Evolutionary conservation across 2,329 filamentous ascomycete genomes (phyloP), one percentile per base, ranked within the genome.

Genomic region (Cylindrodendrum hubeiense): DNA sequence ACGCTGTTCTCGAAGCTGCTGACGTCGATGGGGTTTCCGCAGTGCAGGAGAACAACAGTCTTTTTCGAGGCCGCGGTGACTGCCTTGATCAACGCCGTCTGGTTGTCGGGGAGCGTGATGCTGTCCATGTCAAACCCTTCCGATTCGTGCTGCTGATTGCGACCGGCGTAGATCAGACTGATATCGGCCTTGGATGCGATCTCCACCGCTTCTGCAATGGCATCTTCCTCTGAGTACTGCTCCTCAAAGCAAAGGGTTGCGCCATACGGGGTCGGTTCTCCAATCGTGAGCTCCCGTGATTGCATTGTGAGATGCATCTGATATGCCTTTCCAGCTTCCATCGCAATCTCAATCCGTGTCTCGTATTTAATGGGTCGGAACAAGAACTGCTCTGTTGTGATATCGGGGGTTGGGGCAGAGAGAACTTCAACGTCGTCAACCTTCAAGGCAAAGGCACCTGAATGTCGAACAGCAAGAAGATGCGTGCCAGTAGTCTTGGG

Each of bases 221-320:
- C 59, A 4, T 30, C 24, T 9, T 56, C 46, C 19, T 69, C 65
- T 0, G 63, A 64, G 44, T 54, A 64, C 10, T 64, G 50, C 33
- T 69, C 67, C 33, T 69, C 67, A 9, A 69, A 75, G 57, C 67
- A 65, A 1, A 68, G 8, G 4, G 67, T 46, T 13, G 61, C 59
- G 10, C 67, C 34, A 5, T 66, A 66, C 10, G 59, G 59, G 15
- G 64, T 66, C 34, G 60, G 60, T 17, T 66, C 64, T 15, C 64
- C 55, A 4, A 63, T 24, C 19, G 34, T 55, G 12, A 43, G 54
- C 30, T 59, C n/a, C 13, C 53, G 28, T 3, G 52, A 55, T 2
- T 43, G 22, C 67, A 69, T 69, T 2, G 37, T 34, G 17, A 69
- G 4, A 4, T 47, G 37, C 5, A 68, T 41, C 10, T 67, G 22